Evolutionary conservation across 176 grass and related monocot species (phyloP).

Genomic region (Thinopyrum elongatum): DNA sequence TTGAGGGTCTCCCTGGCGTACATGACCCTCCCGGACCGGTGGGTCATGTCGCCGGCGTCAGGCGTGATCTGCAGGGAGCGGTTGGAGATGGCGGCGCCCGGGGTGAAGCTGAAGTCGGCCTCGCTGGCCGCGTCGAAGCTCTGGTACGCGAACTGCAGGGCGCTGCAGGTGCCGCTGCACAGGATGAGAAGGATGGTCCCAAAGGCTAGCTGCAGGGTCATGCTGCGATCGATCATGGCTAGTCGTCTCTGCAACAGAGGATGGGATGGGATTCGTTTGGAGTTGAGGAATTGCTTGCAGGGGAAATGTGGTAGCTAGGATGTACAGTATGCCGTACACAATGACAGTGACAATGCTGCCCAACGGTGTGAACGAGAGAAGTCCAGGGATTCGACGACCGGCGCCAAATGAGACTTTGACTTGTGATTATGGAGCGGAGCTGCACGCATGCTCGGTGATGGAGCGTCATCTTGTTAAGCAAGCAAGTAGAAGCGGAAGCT

Average conservation of each 20-base stretch:
- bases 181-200: neutral
- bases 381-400: neutral
- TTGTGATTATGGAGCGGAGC: neutral
- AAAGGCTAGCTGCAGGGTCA: neutral
- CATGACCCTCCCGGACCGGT: constrained; percentile 37
- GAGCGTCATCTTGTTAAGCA: too few species aligned
- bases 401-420: neutral
- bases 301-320: neutral
- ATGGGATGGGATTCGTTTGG: neutral
- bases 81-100: neutral
- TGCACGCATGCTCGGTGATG: neutral
- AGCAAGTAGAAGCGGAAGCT: too few species aligned
- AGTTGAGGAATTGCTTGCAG: neutral
- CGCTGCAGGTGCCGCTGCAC: neutral
- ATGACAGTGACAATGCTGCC: neutral
- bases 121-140: neutral
- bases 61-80: constrained; percentile 47
- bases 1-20: constrained; percentile 31
- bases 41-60: constrained; percentile 8
- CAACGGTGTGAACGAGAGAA: neutral
- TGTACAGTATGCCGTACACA: neutral
- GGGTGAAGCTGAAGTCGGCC: constrained; percentile 13
- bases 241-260: neutral
- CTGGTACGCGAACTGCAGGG: neutral
- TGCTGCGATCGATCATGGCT: neutral